phyloP scores from a whole-genome alignment of 2,329 filamentous ascomycete genomes.

The Clonostachys rosea region DNA sequence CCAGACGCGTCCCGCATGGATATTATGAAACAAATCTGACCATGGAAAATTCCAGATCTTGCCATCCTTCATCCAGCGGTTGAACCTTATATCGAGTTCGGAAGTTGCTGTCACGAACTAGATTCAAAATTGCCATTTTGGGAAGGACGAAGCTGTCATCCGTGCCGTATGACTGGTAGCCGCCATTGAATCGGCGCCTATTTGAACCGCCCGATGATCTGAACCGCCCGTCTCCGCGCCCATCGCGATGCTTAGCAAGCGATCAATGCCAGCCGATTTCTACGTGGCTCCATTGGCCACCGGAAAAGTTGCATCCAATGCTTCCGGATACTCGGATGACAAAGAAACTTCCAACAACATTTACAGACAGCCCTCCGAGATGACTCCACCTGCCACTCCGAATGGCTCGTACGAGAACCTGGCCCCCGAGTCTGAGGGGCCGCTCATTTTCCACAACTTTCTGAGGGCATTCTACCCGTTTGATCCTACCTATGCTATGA shows the following conservation, averaged over 20 bases:
- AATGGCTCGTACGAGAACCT: conserved; percentile 61
- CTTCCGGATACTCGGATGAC: conserved; percentile 13
- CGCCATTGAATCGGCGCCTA: background rate
- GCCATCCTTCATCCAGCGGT: too few species aligned
- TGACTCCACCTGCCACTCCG: conserved; percentile 75
- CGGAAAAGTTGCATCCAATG: conserved; percentile 31
- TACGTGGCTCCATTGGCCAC: conserved; percentile 57
- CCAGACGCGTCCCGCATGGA: too few species aligned
- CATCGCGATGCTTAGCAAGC: conserved; percentile 30
- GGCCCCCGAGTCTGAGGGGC: conserved; percentile 31
- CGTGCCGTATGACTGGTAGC: too few species aligned
- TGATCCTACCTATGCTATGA: conserved; percentile 69
- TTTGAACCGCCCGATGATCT: conserved; percentile 3
- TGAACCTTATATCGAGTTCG: too few species aligned
- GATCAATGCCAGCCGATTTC: conserved; percentile 50
- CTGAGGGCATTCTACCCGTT: conserved; percentile 93
- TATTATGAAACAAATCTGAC: too few species aligned
- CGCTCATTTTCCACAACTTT: conserved; percentile 85
- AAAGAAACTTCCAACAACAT: background rate
- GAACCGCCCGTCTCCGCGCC: background rate
- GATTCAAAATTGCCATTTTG: background rate
- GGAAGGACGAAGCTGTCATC: background rate
- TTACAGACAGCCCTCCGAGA: conserved; percentile 42
- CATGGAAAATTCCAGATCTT: too few species aligned
- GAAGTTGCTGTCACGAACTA: too few species aligned